Evolutionary conservation across 2,329 filamentous ascomycete genomes (phyloP).

Genomic region (Exophiala calicioides): DNA sequence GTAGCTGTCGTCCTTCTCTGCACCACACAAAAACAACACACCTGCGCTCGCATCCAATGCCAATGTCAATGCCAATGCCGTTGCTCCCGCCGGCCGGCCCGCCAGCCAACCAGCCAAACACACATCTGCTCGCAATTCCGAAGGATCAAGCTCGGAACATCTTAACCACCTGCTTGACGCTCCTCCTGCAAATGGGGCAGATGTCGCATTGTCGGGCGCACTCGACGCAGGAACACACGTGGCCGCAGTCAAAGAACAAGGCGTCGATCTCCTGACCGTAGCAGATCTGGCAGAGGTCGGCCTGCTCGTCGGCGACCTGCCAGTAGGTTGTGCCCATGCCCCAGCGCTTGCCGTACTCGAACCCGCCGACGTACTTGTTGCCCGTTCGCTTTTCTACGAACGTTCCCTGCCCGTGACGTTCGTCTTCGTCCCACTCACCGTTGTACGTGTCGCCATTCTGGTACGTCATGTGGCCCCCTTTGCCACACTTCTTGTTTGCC

Average conservation of each 20-base stretch:
- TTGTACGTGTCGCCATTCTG: slow-evolving; percentile 54
- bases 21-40: no score
- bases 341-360: slow-evolving; percentile 60
- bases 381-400: slow-evolving; percentile 58
- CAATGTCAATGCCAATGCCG: background rate
- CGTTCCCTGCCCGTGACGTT: slow-evolving; percentile 58
- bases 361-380: slow-evolving; percentile 63
- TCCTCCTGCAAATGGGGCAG: slow-evolving; percentile 63
- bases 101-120: background rate
- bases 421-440: slow-evolving; percentile 49
- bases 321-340: slow-evolving; percentile 64
- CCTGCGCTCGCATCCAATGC: no score
- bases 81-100: background rate
- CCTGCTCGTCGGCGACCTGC: slow-evolving; percentile 63
- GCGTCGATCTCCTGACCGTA: slow-evolving; percentile 62
- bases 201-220: slow-evolving; percentile 61
- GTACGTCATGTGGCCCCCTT: slow-evolving; percentile 58
- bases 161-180: slow-evolving; percentile 59
- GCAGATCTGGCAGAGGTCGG: slow-evolving; percentile 62
- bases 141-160: slow-evolving; percentile 50
- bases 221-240: slow-evolving; percentile 61
- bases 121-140: background rate
- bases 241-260: slow-evolving; percentile 64
- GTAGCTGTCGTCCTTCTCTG: slow-evolving; percentile 1
- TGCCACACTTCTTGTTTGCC: slow-evolving; percentile 55